These are phyloP conservation scores for Starmerella riodocensis DNA, from an alignment of 805 yeast genomes.

Conservation along the genomic window DNA sequence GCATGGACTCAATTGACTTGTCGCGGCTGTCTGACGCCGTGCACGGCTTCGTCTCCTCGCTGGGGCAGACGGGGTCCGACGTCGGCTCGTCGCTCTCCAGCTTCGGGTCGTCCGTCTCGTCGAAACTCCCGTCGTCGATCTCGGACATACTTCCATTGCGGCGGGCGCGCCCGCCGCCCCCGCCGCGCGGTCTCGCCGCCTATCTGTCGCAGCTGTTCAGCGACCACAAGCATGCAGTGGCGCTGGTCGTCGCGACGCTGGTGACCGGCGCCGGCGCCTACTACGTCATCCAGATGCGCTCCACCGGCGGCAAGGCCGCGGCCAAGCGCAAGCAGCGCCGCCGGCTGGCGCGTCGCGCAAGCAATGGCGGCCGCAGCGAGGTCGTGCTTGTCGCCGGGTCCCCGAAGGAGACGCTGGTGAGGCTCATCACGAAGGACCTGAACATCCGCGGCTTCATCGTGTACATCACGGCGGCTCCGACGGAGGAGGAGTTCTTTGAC, in stretches of 20 bases:
- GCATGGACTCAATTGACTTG: conserved; percentile 12
- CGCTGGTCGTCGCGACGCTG: background rate
- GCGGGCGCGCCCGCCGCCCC: conserved; percentile 21
- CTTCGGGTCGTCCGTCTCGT: background rate
- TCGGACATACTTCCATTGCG: background rate
- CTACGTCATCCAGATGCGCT: background rate
- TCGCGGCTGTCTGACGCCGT: conserved; percentile 12
- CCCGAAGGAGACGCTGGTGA: conserved; percentile 59
- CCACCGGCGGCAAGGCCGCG: background rate
- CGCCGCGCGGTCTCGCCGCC: conserved; percentile 19
- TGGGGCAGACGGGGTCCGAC: conserved; percentile 6
- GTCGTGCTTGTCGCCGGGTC: conserved; percentile 66
- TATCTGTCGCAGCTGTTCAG: conserved; percentile 20
- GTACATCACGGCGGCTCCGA: conserved; percentile 52
- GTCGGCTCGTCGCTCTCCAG: conserved; percentile 3
- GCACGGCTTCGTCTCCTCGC: conserved; percentile 15
- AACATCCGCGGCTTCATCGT: conserved; percentile 72
- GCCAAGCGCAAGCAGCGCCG: conserved; percentile 3
- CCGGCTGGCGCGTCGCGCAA: conserved; percentile 48
- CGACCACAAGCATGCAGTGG: conserved; percentile 17
- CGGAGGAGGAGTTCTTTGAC: conserved; percentile 40
- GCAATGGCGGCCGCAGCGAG: conserved; percentile 62
- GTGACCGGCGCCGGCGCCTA: background rate
- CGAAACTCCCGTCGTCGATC: background rate
- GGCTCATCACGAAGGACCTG: conserved; percentile 57